phyloP scores from a whole-genome alignment of 192 early-diverging fungal species.

The Phlyctochytrium arcticum region DNA sequence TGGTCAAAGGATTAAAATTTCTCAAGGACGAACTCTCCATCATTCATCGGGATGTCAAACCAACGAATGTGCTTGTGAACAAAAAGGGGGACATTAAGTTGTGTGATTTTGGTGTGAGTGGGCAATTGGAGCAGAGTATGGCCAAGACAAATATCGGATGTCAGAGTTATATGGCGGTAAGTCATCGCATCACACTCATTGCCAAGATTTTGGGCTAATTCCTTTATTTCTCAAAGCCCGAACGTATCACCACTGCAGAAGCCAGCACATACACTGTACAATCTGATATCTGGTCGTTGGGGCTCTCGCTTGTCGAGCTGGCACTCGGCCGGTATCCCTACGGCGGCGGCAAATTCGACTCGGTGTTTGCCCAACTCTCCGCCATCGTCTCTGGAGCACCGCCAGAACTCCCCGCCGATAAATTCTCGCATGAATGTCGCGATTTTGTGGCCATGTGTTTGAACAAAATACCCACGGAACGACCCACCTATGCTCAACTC shows the following conservation, averaged over 20 bases:
- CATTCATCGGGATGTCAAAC: constrained; percentile 96
- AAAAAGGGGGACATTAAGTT: constrained; percentile 84
- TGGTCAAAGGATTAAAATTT: constrained; percentile 78
- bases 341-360: constrained; percentile 58
- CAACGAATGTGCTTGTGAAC: constrained; percentile 90
- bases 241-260: constrained; percentile 67
- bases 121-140: constrained; percentile 74
- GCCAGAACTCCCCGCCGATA: constrained; percentile 63
- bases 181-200: constrained; percentile 2
- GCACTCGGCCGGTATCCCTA: constrained; percentile 82
- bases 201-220: not conserved
- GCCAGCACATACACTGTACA: constrained; percentile 73
- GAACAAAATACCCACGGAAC: constrained; percentile 61
- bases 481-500: constrained; percentile 74
- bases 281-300: constrained; percentile 93
- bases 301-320: constrained; percentile 81
- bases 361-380: constrained; percentile 81
- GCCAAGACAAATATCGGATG: constrained; percentile 94
- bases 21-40: constrained; percentile 83
- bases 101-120: constrained; percentile 95
- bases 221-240: constrained; percentile 54
- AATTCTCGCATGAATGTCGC: constrained; percentile 64
- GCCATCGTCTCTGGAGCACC: constrained; percentile 80
- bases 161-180: constrained; percentile 91
- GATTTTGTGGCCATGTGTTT: constrained; percentile 79